Evolutionary conservation across 73 alveolate species (phyloP).

Genomic region (Tetrahymena malaccensis): DNA sequence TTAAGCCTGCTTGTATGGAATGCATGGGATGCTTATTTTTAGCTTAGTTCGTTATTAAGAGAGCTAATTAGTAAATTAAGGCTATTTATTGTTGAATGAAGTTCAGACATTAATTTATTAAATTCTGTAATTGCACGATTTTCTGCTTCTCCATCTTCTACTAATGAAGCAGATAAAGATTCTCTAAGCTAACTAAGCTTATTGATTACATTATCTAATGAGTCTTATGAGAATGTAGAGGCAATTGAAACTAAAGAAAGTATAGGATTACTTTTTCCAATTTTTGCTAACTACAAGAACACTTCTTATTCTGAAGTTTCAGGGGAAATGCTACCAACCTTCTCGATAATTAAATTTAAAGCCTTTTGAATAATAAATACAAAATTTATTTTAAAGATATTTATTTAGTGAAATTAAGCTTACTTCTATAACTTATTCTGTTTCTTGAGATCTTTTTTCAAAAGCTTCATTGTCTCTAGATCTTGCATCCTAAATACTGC

Average conservation of each 20-base stretch:
- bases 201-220: not conserved
- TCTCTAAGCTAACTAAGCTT: not conserved
- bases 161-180: not conserved
- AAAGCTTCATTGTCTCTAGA: not conserved
- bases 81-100: not conserved
- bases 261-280: not conserved
- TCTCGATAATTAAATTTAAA: not conserved
- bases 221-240: not conserved
- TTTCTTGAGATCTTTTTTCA: not conserved
- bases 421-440: not conserved
- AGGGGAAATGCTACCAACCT: not conserved
- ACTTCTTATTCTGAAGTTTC: not conserved
- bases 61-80: not conserved
- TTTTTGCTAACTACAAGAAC: not conserved
- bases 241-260: not conserved
- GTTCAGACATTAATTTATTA: not conserved
- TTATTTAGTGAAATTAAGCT: not conserved
- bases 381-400: too few relatives aligned
- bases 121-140: not conserved
- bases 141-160: not conserved
- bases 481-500: not conserved
- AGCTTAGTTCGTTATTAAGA: not conserved
- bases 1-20: not conserved
- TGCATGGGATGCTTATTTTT: not conserved
- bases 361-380: not conserved